Percentiles rank a stretch among this genome's conserved stretches.
Conservation (phyloP, 2,329 filamentous ascomycete genomes). For the Alternaria brassicicola region DNA sequence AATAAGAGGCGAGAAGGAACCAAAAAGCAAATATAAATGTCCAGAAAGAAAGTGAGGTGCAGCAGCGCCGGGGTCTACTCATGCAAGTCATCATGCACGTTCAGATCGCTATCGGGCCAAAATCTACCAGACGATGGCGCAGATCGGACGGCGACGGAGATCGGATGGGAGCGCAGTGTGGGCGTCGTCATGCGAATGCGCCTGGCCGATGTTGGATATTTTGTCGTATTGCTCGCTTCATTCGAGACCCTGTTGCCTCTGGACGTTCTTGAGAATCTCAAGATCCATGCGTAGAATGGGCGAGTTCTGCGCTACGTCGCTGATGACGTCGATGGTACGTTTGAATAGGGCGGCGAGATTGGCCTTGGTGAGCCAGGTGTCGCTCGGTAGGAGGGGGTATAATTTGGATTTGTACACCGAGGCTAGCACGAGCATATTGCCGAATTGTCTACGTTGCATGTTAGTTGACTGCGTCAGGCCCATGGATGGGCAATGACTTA, state of each 20-base stretch:
- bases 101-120: conserved; percentile 6
- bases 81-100: conserved; percentile 16
- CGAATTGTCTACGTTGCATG: conserved; percentile 77
- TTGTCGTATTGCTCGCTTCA: conserved; percentile 8
- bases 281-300: conserved; percentile 77
- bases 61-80: conserved; percentile 5
- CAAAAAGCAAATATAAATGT: conserved; percentile 1
- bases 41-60: conserved; percentile 7
- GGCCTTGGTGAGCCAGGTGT: conserved; percentile 32
- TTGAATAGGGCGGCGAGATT: conserved; percentile 36
- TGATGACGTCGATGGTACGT: conserved; percentile 76
- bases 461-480: conserved; percentile 11
- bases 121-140: conserved; percentile 2
- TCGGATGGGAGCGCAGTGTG: not conserved
- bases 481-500: conserved; percentile 23
- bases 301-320: conserved; percentile 71
- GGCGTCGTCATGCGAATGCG: not conserved
- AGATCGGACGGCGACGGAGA: conserved; percentile 3
- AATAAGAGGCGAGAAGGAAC: not conserved
- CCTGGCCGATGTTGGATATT: not conserved
- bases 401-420: conserved; percentile 72
- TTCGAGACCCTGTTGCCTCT: conserved; percentile 25
- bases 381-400: conserved; percentile 38
- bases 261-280: conserved; percentile 67
- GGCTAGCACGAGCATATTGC: conserved; percentile 88